Conservation (phyloP, 192 early-diverging fungal genomes). For the Coemansia sp. region DNA sequence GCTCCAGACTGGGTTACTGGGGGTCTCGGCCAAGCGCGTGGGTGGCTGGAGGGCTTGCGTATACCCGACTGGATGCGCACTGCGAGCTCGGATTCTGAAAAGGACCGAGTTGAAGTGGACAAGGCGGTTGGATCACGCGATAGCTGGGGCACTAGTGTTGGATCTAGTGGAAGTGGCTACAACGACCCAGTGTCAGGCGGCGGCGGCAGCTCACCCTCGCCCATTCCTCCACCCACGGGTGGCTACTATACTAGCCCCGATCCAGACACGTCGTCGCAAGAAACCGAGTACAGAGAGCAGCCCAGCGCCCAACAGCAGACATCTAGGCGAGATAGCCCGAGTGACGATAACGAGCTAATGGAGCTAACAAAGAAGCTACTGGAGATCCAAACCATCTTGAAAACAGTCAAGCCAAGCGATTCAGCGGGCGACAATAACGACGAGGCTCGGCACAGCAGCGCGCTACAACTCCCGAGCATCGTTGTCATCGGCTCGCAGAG, state of each 20-base stretch:
- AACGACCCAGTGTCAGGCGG: constrained; percentile 23
- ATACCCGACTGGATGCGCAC: constrained; percentile 40
- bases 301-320: not conserved
- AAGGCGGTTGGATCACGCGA: constrained; percentile 27
- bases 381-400: constrained; percentile 91
- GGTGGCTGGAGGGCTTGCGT: constrained; percentile 45
- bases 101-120: constrained; percentile 12
- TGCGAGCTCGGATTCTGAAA: constrained; percentile 14
- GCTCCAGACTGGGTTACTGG: constrained; percentile 52
- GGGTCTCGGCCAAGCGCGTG: constrained; percentile 36
- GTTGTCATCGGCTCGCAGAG: constrained; percentile 85
- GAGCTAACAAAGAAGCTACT: constrained; percentile 90
- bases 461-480: constrained; percentile 84
- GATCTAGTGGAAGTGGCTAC: constrained; percentile 8
- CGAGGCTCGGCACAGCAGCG: constrained; percentile 55
- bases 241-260: constrained; percentile 53
- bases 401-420: constrained; percentile 65
- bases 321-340: not conserved
- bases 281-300: constrained; percentile 8
- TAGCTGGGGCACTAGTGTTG: constrained; percentile 22
- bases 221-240: constrained; percentile 41
- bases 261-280: constrained; percentile 1
- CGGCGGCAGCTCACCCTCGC: constrained; percentile 5
- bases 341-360: constrained; percentile 52
- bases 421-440: not conserved